Evolutionary conservation across 2,329 filamentous ascomycete genomes (phyloP).

Genomic region (Penicillium sp.): DNA sequence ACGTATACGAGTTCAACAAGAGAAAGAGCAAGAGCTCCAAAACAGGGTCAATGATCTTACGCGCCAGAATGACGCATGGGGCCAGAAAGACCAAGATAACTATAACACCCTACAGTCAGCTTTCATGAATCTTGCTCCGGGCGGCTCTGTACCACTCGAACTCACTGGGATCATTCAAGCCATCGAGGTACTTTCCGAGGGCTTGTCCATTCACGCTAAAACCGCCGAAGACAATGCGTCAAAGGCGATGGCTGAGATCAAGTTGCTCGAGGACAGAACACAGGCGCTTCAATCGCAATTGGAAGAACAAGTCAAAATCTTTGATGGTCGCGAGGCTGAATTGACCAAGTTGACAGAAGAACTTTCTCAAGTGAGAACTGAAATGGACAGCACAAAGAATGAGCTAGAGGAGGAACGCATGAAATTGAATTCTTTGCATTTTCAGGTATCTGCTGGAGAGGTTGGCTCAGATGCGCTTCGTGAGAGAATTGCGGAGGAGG

Average conservation of each 20-base stretch:
- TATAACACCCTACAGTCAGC: conserved; percentile 59
- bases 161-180: conserved; percentile 59
- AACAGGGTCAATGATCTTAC: conserved; percentile 49
- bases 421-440: conserved; percentile 67
- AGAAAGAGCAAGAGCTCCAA: conserved; percentile 45
- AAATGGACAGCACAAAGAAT: conserved; percentile 46
- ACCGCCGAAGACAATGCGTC: conserved; percentile 61
- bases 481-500: conserved; percentile 72
- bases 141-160: conserved; percentile 56
- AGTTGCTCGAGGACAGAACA: conserved; percentile 57
- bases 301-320: conserved; percentile 52
- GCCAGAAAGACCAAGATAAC: conserved; percentile 56
- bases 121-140: conserved; percentile 59
- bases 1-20: conserved; percentile 56
- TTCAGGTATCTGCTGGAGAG: conserved; percentile 77
- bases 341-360: conserved; percentile 57
- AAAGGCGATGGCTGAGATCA: conserved; percentile 64
- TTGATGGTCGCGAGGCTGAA: conserved; percentile 55
- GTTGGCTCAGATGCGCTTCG: conserved; percentile 78
- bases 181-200: conserved; percentile 59
- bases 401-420: conserved; percentile 66
- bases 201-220: conserved; percentile 60
- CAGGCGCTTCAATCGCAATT: conserved; percentile 60
- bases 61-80: conserved; percentile 52
- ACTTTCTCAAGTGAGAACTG: conserved; percentile 49